Conservation (phyloP, 331 rosid species). For the Prunus yedoensis region DNA sequence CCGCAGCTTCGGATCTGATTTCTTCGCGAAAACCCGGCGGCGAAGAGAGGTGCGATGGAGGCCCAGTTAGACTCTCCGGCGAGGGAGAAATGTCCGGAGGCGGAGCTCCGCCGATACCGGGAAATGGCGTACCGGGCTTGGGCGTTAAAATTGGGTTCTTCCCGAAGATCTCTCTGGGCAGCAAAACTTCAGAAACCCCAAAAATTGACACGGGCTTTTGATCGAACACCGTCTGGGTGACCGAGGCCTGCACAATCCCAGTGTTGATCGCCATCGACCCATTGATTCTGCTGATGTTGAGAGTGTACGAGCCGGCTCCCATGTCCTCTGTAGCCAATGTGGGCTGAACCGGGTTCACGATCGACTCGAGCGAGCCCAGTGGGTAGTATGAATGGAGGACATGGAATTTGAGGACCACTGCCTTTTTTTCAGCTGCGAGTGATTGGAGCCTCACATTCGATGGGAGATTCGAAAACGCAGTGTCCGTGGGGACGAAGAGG, state of each 20-base stretch:
- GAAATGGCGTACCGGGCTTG: conserved; percentile 36
- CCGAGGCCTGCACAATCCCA: conserved; percentile 68
- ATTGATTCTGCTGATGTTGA: conserved; percentile 73
- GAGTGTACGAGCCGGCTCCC: conserved; percentile 89
- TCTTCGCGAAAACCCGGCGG: conserved; percentile 68
- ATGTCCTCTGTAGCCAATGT: conserved; percentile 85
- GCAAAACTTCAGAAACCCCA: conserved; percentile 80
- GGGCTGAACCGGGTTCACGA: conserved; percentile 88
- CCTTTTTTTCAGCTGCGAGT: conserved; percentile 75
- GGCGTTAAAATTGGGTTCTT: conserved; percentile 38
- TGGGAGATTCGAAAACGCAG: conserved; percentile 73
- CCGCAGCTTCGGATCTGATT: conserved; percentile 47
- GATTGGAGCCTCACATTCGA: conserved; percentile 60
- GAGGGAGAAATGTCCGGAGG: conserved; percentile 54
- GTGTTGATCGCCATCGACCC: conserved; percentile 81
- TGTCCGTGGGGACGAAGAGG: conserved; percentile 76
- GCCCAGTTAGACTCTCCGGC: conserved; percentile 56
- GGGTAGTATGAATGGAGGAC: conserved; percentile 92
- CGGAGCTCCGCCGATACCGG: conserved; percentile 30
- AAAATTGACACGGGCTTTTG: conserved; percentile 93
- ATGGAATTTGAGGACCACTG: conserved; percentile 73
- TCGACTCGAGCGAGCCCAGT: conserved; percentile 76
- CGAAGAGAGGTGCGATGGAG: conserved; percentile 61
- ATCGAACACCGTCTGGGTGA: conserved; percentile 88
- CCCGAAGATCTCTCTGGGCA: conserved; percentile 84